Evolutionary conservation across 148 eudicot species (phyloP).

Genomic region (Fagopyrum homotropicum): DNA sequence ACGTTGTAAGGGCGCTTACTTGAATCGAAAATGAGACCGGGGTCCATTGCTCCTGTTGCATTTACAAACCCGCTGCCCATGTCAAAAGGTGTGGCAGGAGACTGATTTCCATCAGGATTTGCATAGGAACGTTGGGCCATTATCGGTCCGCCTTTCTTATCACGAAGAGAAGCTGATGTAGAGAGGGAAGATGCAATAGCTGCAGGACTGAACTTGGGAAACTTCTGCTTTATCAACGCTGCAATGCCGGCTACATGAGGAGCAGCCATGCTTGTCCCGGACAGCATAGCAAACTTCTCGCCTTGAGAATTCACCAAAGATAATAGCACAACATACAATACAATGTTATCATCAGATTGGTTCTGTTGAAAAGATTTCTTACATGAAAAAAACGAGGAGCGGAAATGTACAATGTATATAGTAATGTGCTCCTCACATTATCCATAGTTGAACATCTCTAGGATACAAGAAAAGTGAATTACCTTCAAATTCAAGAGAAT

Average conservation of each 20-base stretch:
- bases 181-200: conserved; percentile 95
- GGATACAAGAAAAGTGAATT: not conserved
- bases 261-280: conserved; percentile 99
- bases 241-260: conserved; percentile 99
- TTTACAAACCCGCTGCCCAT: conserved; percentile 99
- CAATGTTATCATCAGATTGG: not conserved
- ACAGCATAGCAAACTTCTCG: conserved; percentile 93
- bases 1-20: conserved; percentile 33
- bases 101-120: conserved; percentile 75
- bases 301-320: conserved; percentile 26
- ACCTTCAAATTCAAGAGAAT: conserved; percentile 89
- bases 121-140: conserved; percentile 93
- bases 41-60: conserved; percentile 89
- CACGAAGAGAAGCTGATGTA: conserved; percentile 73
- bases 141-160: conserved; percentile 69
- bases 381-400: not conserved
- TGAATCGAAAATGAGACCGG: conserved; percentile 82
- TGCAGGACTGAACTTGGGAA: conserved; percentile 63
- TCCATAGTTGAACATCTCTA: not conserved
- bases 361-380: not conserved
- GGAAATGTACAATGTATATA: too few relatives aligned
- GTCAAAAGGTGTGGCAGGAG: conserved; percentile 97
- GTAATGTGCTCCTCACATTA: too few relatives aligned
- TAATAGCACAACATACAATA: not conserved
- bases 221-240: conserved; percentile 82